Evolutionary conservation across 2,329 filamentous ascomycete genomes (phyloP), one percentile per base, ranked within the genome.

Genomic region (Alternaria triticimaculans): DNA sequence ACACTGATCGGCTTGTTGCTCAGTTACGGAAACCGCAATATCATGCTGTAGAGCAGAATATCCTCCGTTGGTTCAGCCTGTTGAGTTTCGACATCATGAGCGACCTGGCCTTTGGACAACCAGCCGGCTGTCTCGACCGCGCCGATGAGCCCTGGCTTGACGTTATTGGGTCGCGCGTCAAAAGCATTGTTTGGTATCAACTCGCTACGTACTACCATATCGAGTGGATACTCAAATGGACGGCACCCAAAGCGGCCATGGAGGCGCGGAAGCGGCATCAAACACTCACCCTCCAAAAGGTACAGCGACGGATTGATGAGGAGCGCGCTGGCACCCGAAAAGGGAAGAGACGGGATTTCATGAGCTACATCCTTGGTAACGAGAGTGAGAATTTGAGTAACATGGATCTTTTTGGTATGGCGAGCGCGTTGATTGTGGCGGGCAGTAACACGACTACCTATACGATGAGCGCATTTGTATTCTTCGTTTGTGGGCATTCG

Each of bases 261-360:
- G 55, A 58, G 21, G 55, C 55, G 30, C 55, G 55, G n/a, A 58
- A 50, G 55, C 45, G 30, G 45, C 55, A 58, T 15, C 55, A 58
- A 28, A 26, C 44, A 11, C 15, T 58, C 30, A 58, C 55, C 11
- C 45, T 25, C 5, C 28, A 58, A 30, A 58, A 58, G 45, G 28
- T 58, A 23, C 55, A 58, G 45, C 55, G 45, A 15, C 55, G 55
- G 20, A 58, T 50, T 15, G 55, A 23, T 12, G 55, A 58, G 5
- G 55, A 58, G 30, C 55, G 30, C 2, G 15, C 45, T 14, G 55
- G 45, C 11, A 43, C 18, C 15, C n/a, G 45, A 20, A 14, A 58
- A 23, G 55, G 30, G 26, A 58, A 50, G 30, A 58, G 21, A 25
- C 21, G n/a, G 12, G 55, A 58, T 6, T 50, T 58, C 8, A 58